Conservation (phyloP, 768 basidiomycete genomes). For the Rhodotorula graminis region DNA sequence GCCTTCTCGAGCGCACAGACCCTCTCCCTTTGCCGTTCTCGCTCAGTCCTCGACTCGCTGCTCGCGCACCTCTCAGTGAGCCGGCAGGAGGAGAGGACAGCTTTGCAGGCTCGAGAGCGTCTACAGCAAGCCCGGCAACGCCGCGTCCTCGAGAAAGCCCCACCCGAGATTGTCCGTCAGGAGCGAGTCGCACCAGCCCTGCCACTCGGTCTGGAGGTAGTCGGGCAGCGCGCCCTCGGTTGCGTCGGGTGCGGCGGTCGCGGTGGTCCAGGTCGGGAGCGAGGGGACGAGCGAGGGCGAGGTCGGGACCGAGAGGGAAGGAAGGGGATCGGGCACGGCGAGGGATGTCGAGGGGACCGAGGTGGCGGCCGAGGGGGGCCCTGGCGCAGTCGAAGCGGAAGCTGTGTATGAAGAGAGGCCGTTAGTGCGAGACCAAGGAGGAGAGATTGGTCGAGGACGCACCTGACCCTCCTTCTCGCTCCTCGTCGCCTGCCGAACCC, state of each 20-base stretch:
- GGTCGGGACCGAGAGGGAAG: background rate
- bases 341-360: too few species aligned
- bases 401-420: background rate
- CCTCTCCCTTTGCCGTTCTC: too few species aligned
- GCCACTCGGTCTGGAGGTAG: conserved; percentile 1
- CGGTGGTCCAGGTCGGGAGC: background rate
- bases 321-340: background rate
- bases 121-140: background rate
- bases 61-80: too few species aligned
- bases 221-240: background rate
- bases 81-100: too few species aligned
- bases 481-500: background rate
- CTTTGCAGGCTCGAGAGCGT: background rate
- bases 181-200: background rate
- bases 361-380: background rate
- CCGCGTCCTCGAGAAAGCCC: background rate
- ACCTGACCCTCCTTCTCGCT: background rate
- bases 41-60: too few species aligned
- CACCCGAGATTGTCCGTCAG: background rate
- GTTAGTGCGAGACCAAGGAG: background rate
- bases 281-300: background rate
- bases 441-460: too few species aligned
- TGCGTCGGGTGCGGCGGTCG: background rate
- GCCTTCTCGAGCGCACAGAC: too few species aligned
- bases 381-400: too few species aligned